phyloP scores from a whole-genome alignment of 371 early-diverging fungal species.

The Vittaforma corneae region DNA sequence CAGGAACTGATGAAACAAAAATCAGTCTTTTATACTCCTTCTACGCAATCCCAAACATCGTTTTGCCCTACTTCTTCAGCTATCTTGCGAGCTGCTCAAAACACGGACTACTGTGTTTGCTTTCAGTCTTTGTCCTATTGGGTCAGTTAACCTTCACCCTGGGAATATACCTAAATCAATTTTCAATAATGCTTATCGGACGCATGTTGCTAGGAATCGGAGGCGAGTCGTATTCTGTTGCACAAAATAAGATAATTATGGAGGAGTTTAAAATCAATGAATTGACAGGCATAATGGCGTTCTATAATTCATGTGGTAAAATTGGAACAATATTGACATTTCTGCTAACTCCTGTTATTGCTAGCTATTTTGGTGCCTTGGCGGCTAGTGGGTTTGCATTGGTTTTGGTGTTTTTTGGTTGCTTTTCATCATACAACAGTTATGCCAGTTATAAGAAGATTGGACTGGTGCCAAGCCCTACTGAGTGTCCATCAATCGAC shows the following conservation, averaged over 20 bases:
- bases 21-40: conserved; percentile 64
- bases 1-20: conserved; percentile 55
- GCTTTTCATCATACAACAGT: not conserved
- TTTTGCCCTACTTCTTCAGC: conserved; percentile 64
- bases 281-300: conserved; percentile 62
- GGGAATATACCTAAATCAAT: conserved; percentile 59
- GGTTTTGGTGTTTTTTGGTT: conserved; percentile 6
- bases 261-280: conserved; percentile 60
- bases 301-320: conserved; percentile 62
- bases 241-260: conserved; percentile 62
- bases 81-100: conserved; percentile 58
- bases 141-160: conserved; percentile 62
- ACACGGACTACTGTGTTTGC: conserved; percentile 56
- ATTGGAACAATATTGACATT: conserved; percentile 64
- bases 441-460: conserved; percentile 7
- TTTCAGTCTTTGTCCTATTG: conserved; percentile 60
- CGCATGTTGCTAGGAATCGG: conserved; percentile 65
- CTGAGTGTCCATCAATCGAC: too few species aligned
- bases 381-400: conserved; percentile 20
- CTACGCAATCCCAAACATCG: conserved; percentile 66
- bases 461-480: too few species aligned
- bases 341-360: conserved; percentile 59
- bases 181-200: conserved; percentile 62
- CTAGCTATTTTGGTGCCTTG: conserved; percentile 12
- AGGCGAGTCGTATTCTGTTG: conserved; percentile 65